phyloP scores from a whole-genome alignment of 2,329 filamentous ascomycete genomes.

The Dactylellina parvicollis region DNA sequence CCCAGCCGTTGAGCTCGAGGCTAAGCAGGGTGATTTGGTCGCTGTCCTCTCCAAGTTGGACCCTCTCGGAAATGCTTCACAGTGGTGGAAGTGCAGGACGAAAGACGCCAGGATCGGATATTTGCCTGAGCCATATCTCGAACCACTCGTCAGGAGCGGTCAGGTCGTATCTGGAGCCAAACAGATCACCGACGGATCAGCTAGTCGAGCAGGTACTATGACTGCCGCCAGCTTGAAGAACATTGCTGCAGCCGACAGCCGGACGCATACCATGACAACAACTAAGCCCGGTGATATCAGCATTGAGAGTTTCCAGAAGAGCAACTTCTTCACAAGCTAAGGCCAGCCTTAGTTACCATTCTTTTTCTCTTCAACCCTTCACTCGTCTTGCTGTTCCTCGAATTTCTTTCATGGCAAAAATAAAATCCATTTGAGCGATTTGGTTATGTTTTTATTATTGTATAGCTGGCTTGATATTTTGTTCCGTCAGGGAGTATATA shows the following conservation, averaged over 20 bases:
- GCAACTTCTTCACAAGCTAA: constrained; percentile 58
- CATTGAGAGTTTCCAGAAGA: constrained; percentile 77
- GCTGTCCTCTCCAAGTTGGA: constrained; percentile 93
- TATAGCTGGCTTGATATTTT: constrained; percentile 29
- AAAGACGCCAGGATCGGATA: constrained; percentile 91
- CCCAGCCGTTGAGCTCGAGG: constrained; percentile 80
- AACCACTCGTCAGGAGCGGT: constrained; percentile 72
- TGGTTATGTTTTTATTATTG: constrained; percentile 17
- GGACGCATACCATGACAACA: constrained; percentile 62
- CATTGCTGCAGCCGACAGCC: constrained; percentile 55
- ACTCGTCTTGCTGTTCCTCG: constrained; percentile 7
- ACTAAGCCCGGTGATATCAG: constrained; percentile 73
- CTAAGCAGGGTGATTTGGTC: constrained; percentile 94
- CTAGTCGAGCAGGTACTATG: constrained; percentile 59
- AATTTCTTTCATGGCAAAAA: constrained; percentile 33
- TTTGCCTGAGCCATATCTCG: constrained; percentile 87
- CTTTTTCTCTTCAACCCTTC: background rate
- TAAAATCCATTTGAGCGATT: constrained; percentile 50
- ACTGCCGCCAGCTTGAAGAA: constrained; percentile 61
- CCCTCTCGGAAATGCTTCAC: constrained; percentile 86
- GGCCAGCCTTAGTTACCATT: constrained; percentile 19
- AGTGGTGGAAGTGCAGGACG: constrained; percentile 97
- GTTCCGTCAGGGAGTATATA: constrained; percentile 39
- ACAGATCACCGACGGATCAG: constrained; percentile 64
- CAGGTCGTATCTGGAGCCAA: constrained; percentile 60